Conservation (phyloP, 2,329 filamentous ascomycete species). For the Chaetomium globosum region DNA sequence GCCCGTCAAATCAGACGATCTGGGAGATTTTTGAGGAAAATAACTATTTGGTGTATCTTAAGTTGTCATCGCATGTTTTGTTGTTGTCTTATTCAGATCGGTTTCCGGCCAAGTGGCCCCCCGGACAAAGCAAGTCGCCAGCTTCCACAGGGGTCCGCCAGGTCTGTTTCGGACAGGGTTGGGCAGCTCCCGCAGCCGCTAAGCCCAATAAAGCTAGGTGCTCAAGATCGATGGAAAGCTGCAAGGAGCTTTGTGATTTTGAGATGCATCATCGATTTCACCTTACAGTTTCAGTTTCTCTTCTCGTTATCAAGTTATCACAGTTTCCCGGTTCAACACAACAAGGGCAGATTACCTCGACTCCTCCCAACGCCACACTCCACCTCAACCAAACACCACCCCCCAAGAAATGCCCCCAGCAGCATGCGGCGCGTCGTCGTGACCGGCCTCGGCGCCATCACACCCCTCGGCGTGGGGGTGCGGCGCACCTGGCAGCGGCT, state of each 20-base stretch:
- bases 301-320: neutral
- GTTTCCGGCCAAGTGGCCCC: slow-evolving; percentile 33
- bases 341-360: neutral
- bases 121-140: slow-evolving; percentile 17
- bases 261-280: neutral
- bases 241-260: neutral
- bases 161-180: neutral
- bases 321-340: neutral
- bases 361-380: neutral
- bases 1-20: neutral
- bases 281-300: neutral
- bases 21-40: neutral
- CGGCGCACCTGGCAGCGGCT: slow-evolving; percentile 79
- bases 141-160: neutral
- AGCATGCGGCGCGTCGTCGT: slow-evolving; percentile 75
- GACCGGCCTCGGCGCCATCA: slow-evolving; percentile 79
- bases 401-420: slow-evolving; percentile 46
- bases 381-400: neutral
- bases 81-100: slow-evolving; percentile 27
- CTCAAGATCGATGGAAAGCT: too few relatives aligned
- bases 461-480: slow-evolving; percentile 79
- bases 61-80: neutral
- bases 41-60: neutral
- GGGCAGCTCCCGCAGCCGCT: slow-evolving; percentile 4
- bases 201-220: neutral